Conservation (phyloP, 1,284 basidiomycete species). For the Cutaneotrichosporon daszewskae region DNA sequence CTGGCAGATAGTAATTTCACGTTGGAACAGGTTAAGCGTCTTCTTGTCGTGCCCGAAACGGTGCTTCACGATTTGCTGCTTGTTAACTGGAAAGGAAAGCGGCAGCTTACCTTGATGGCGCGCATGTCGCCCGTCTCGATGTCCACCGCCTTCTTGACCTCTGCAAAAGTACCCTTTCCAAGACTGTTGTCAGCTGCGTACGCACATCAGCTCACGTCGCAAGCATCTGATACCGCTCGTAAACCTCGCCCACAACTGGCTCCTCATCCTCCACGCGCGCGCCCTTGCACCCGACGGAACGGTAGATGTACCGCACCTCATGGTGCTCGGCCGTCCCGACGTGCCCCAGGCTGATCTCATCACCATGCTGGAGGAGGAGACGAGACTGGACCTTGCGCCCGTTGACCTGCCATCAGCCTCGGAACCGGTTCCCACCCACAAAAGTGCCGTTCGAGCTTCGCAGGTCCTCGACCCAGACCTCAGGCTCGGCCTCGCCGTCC, state of each 20-base stretch:
- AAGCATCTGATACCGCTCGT: conserved; percentile 42
- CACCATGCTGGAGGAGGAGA: conserved; percentile 65
- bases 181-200: conserved; percentile 27
- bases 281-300: conserved; percentile 39
- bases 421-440: conserved; percentile 52
- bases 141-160: conserved; percentile 46
- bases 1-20: conserved; percentile 76
- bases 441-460: conserved; percentile 78
- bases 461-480: conserved; percentile 61
- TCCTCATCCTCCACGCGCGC: conserved; percentile 33
- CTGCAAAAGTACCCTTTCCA: conserved; percentile 47
- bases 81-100: no score
- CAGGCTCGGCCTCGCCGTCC: conserved; percentile 48
- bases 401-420: conserved; percentile 57
- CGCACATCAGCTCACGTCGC: conserved; percentile 26
- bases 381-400: conserved; percentile 56
- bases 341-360: conserved; percentile 74
- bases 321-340: conserved; percentile 47
- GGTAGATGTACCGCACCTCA: conserved; percentile 51
- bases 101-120: no score
- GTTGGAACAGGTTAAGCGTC: conserved; percentile 54
- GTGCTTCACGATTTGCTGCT: conserved; percentile 45
- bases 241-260: conserved; percentile 48
- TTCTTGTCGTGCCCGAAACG: conserved; percentile 48
- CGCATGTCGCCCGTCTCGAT: conserved; percentile 41